Evolutionary conservation across 345 rosid species (phyloP), one percentile per base, ranked within the genome.

Genomic region (Lepidium didymum): DNA sequence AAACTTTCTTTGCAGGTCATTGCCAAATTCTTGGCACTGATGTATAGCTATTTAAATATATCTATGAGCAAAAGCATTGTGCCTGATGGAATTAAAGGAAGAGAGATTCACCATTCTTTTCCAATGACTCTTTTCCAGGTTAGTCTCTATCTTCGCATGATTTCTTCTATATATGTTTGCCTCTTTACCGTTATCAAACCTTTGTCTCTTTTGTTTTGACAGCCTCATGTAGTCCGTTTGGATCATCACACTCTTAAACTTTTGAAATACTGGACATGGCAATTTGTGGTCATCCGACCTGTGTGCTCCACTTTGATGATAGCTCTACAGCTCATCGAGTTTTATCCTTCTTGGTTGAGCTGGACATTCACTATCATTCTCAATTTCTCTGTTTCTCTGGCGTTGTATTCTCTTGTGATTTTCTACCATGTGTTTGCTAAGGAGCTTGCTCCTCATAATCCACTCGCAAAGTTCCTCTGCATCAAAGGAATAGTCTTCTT

Each of bases 51-150:
- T 79, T 79, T 92, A 63, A 88, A 90, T 52, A 86, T 92, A 72
- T 92, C 98, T 29, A 86, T 88, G 18, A 90, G 96, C 81, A 83
- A 80, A 60, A 85, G 84, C 67, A 77, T 88, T 42, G 87, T 93
- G 55, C 96, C 97, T 10, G 97, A 90, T 78, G 94, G 72, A 62
- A 83, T 93, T 75, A 93, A 93, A 78, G 98, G 97, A 44, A 85
- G 97, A 75, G 89, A 88, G 79, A 81, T 93, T 76, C 97, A 87
- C 71, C 98, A 88, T 68, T 81, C 94, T 35, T 93, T 93, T 66
- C 98, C 98, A 19, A 86, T 93, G 94, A 93, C 98, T 36, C 89
- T 88, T 74, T 88, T 93, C 77, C 96, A 87, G 97, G 97, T 87
- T 25, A 35, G 50, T 16, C 38, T 56, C 65, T 23, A 40, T 36